Base-by-base conservation (phyloP, 1,284 basidiomycete species). In the Puccinia sorghi region DNA sequence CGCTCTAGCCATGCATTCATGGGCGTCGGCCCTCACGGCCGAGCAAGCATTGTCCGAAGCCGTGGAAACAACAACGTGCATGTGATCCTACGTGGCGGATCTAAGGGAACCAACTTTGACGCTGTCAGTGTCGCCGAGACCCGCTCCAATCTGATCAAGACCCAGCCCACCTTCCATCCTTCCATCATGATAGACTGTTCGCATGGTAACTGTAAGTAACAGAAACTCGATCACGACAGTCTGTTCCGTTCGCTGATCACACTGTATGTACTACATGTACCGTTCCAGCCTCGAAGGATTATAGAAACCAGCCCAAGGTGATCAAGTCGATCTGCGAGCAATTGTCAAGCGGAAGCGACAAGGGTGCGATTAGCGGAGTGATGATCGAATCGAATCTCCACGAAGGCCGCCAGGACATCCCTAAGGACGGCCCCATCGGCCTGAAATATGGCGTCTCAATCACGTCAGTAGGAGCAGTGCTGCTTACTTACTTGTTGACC, bases 341-440 rank as follows among this genome's bases (percentile, higher is more conserved):
- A 86, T 88, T 98, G 78, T 87, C 85, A 12, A 88, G 88, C 9
- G 94, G 94, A 64, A 90, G 94, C 82, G 88, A 86, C 79, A 87
- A 89, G 77, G 56, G 72, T 20, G 25, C 57, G 41, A 93, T 98
- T 85, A 94, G 92, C 1, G 95, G 96, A 80, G 93, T 97, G 81
- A 97, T 98, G 95, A 90, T 99, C 84, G 96, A 99, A 87, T 92
- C 90, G 54, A 92, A 97, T 85, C 90, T 98, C 85, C 91, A 92
- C 83, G 91, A 84, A 80, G 84, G 84, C 75, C 83, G 84, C 80
- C 84, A 84, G 81, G 80, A 82, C 63, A 83, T 84, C 80, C 84
- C 84, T 37, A 83, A 84, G 81, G 80, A 82, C 46, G 84, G 84
- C 25, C 80, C 81, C 17, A 81, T 82, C 56, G 81, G 81, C 59